Conservation (phyloP, 495 filamentous ascomycete genomes). For the Aspergillus taichungensis region DNA sequence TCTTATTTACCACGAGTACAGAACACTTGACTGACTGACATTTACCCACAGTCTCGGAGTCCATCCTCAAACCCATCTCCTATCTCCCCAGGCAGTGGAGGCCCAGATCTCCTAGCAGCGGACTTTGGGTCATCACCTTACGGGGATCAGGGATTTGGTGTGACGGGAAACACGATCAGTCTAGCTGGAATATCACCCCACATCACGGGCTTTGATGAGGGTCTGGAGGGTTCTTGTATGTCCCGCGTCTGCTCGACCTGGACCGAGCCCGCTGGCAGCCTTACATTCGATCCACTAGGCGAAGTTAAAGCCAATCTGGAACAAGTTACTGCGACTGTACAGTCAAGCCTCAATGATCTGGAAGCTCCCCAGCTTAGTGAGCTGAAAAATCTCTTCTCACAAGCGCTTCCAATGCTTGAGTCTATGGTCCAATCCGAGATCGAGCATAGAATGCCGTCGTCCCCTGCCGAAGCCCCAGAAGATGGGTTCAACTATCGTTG, state of each 20-base stretch:
- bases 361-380: not conserved
- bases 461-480: not conserved
- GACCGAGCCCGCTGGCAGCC: not conserved
- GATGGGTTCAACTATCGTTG: not conserved
- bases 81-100: not conserved
- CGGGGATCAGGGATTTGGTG: too few relatives aligned
- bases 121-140: too few relatives aligned
- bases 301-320: not conserved
- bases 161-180: too few relatives aligned
- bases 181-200: too few relatives aligned
- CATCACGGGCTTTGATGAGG: too few relatives aligned
- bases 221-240: too few relatives aligned
- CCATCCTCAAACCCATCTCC: not conserved
- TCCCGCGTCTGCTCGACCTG: not conserved
- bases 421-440: slow-evolving; percentile 1
- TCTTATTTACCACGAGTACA: too few relatives aligned
- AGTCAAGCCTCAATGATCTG: not conserved
- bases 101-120: too few relatives aligned
- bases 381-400: not conserved
- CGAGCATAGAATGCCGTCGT: not conserved
- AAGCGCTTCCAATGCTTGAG: not conserved
- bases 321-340: not conserved
- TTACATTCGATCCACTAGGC: not conserved
- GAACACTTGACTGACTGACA: too few relatives aligned
- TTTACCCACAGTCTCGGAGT: not conserved